Evolutionary conservation across 306 rosid species (phyloP), one percentile per base, ranked within the genome.

Genomic region (Purshia tridentata): DNA sequence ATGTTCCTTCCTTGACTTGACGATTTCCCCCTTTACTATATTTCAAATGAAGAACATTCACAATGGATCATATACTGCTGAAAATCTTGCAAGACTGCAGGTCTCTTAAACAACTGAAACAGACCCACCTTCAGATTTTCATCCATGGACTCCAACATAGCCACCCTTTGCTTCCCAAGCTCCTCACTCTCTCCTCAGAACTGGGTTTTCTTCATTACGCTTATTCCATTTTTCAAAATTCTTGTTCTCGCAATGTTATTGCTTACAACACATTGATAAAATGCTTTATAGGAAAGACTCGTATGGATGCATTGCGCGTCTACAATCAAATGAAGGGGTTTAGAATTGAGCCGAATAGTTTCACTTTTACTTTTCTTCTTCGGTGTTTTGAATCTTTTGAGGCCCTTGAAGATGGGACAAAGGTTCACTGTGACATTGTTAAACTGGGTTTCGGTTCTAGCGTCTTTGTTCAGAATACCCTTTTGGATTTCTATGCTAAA

Each of bases 381-480:
- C 61, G 72, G 67, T 54, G 72, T 41, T 74, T 75, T 39, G 72
- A 74, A 12, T 69, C 76, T 35, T 60, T 52, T 45, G 67, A 45
- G n/a, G 56, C 61, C 37, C 72, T 61, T 44, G 78, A 54, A 54
- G 53, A 74, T 46, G 83, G 76, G 15, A 65, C 37, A 69, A 23
- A 47, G 40, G 69, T 80, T 47, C 83, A 80, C 20, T n/a, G 72
- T 5, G 83, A 80, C 51, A 39, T 79, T 69, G 47, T 79, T 54
- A 79, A 79, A 51, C 65, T 74, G 23, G 79, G 83, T 45, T 80
- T 61, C 13, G 64, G 68, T 48, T 74, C 68, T 23, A 80, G 76
- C 9, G 79, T 80, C 44, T 74, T 69, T 69, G 83, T 80, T 47
- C 69, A 62, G 69, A 80, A 80, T 62, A 74, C 76, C 48, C 83